Evolutionary conservation across 805 yeast species (phyloP).

Genomic region (Schwanniomyces yamadae): DNA sequence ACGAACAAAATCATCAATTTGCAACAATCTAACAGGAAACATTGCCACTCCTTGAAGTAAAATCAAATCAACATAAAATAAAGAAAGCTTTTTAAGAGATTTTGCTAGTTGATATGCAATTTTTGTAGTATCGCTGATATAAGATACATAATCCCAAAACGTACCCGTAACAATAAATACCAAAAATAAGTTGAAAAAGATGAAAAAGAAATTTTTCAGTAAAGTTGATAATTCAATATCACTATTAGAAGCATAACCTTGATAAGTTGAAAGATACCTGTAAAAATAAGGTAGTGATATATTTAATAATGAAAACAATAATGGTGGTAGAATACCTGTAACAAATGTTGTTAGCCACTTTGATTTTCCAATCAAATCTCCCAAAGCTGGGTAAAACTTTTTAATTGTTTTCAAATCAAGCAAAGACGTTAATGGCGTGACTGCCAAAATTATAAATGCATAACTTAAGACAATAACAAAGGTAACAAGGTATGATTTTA

Average conservation of each 20-base stretch:
- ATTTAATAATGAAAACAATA: conserved; percentile 55
- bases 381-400: conserved; percentile 59
- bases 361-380: conserved; percentile 49
- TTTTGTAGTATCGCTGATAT: conserved; percentile 57
- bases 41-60: conserved; percentile 68
- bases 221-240: conserved; percentile 58
- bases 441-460: conserved; percentile 52
- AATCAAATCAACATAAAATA: conserved; percentile 60
- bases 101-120: conserved; percentile 56
- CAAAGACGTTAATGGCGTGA: conserved; percentile 55
- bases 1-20: conserved; percentile 52
- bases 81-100: conserved; percentile 50
- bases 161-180: conserved; percentile 65
- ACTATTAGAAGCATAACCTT: conserved; percentile 56
- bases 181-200: conserved; percentile 59
- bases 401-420: conserved; percentile 55
- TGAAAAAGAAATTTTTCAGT: conserved; percentile 58
- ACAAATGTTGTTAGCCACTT: conserved; percentile 54
- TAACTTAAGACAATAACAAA: conserved; percentile 47
- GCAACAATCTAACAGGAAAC: conserved; percentile 58
- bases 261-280: conserved; percentile 47
- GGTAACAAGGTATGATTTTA: conserved; percentile 42
- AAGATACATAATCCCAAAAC: conserved; percentile 56
- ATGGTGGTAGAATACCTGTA: conserved; percentile 62
- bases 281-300: conserved; percentile 55